Percentiles rank a stretch among this genome's conserved stretches.
Conservation (phyloP, 306 rosid genomes). For the Canavalia ensiformis region DNA sequence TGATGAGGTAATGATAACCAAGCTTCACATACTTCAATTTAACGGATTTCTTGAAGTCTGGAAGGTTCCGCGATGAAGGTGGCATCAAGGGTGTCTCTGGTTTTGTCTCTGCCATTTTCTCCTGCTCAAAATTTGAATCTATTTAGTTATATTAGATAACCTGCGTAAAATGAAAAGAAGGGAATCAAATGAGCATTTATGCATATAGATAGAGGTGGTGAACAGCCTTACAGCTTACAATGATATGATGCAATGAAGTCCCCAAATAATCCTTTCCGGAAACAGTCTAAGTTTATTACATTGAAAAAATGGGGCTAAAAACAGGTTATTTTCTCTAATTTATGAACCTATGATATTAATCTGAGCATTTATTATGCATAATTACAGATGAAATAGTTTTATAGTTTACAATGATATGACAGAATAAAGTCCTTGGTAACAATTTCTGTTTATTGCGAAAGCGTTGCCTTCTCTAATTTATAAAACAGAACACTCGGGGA, state of each 20-base stretch:
- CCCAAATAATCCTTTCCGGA: background rate
- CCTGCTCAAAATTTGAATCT: constrained; percentile 53
- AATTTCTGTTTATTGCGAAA: background rate
- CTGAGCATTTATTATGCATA: too few relatives aligned
- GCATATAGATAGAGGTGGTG: background rate
- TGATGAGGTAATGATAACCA: constrained; percentile 85
- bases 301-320: too few relatives aligned
- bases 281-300: too few relatives aligned
- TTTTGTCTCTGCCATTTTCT: constrained; percentile 66
- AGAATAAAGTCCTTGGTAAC: background rate
- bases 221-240: background rate
- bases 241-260: background rate
- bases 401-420: too few relatives aligned
- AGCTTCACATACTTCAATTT: constrained; percentile 88
- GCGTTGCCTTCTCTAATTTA: background rate
- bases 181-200: background rate
- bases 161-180: too few relatives aligned
- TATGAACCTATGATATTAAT: too few relatives aligned
- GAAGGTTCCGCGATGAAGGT: constrained; percentile 69
- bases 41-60: constrained; percentile 79
- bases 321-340: too few relatives aligned
- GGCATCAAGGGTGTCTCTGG: constrained; percentile 61
- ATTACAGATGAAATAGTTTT: too few relatives aligned
- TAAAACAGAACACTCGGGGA: constrained; percentile 13
- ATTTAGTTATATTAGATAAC: background rate